These are phyloP conservation scores for Barnettozyma hawaiiensis DNA, from an alignment of 1,139 yeast species.

Conservation along the genomic window DNA sequence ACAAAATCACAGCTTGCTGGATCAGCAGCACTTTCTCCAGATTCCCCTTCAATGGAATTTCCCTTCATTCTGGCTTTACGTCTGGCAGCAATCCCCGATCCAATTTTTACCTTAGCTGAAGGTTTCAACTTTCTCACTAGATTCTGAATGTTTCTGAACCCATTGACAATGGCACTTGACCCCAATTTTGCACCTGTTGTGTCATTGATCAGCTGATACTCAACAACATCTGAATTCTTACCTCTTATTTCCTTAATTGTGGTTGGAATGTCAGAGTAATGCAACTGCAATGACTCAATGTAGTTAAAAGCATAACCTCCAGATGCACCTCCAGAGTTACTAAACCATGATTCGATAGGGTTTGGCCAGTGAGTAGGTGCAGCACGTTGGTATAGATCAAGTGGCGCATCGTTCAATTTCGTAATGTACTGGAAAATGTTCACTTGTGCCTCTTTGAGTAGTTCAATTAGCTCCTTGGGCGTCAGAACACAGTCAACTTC, in stretches of 20 bases:
- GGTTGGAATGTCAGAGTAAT: conserved; percentile 25
- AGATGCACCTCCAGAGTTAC: conserved; percentile 73
- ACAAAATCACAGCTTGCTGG: conserved; percentile 73
- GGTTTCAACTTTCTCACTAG: conserved; percentile 77
- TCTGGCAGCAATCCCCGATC: conserved; percentile 29
- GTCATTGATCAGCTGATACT: conserved; percentile 46
- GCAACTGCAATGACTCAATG: conserved; percentile 36
- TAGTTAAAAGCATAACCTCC: conserved; percentile 84
- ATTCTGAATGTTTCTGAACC: conserved; percentile 92
- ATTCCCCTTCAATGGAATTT: not conserved
- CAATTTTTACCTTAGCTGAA: conserved; percentile 25
- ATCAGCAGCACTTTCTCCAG: conserved; percentile 45
- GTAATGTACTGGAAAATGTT: conserved; percentile 33
- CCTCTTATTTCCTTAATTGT: conserved; percentile 40
- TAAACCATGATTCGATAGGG: conserved; percentile 56
- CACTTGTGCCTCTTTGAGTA: conserved; percentile 50
- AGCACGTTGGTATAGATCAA: conserved; percentile 19
- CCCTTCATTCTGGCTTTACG: conserved; percentile 27
- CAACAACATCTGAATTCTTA: conserved; percentile 71
- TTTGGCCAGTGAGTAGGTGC: conserved; percentile 48
- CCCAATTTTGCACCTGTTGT: conserved; percentile 40
- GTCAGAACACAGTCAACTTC: conserved; percentile 96
- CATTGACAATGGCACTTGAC: conserved; percentile 75
- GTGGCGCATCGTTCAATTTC: conserved; percentile 14
- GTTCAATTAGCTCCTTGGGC: conserved; percentile 75